Percentiles rank a stretch among this genome's conserved stretches.
phyloP scores from a whole-genome alignment of 2,329 filamentous ascomycete genomes.

The Phialocephala subalpina region DNA sequence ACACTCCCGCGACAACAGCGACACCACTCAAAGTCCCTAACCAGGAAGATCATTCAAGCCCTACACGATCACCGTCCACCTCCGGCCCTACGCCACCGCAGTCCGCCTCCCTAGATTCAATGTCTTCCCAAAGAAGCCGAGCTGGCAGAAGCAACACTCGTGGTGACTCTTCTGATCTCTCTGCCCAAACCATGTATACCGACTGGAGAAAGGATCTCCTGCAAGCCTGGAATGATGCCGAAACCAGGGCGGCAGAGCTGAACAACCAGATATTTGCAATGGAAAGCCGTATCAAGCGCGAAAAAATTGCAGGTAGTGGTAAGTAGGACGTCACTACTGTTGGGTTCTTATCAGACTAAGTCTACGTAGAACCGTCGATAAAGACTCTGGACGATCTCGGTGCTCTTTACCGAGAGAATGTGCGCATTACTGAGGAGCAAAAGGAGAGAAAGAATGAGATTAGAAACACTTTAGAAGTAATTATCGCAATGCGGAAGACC shows the following conservation, averaged over 20 bases:
- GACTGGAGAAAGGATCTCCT: constrained; percentile 2
- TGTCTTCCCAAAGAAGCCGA: constrained; percentile 31
- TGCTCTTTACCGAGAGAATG: constrained; percentile 40
- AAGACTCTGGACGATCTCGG: constrained; percentile 28
- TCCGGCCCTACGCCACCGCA: too few relatives aligned
- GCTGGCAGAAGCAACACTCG: constrained; percentile 24
- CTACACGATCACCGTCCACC: neutral
- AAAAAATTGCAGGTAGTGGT: constrained; percentile 27
- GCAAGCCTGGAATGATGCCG: constrained; percentile 2
- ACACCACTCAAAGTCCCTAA: too few relatives aligned
- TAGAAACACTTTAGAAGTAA: constrained; percentile 28
- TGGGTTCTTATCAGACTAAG: constrained; percentile 33
- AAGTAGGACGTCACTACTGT: neutral
- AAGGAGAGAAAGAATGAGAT: constrained; percentile 28
- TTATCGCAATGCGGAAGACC: constrained; percentile 31
- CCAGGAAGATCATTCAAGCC: neutral
- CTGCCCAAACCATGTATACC: constrained; percentile 23
- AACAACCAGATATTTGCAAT: constrained; percentile 29
- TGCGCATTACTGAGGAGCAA: constrained; percentile 40
- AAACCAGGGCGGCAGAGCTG: constrained; percentile 27
- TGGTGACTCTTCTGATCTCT: constrained; percentile 23
- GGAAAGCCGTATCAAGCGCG: constrained; percentile 27
- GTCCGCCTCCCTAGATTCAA: neutral
- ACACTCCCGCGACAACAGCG: too few relatives aligned
- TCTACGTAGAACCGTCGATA: too few relatives aligned